Percentiles rank a stretch among this genome's conserved stretches.
phyloP scores from a whole-genome alignment of 306 rosid genomes.

The Lathyrus oleraceus region DNA sequence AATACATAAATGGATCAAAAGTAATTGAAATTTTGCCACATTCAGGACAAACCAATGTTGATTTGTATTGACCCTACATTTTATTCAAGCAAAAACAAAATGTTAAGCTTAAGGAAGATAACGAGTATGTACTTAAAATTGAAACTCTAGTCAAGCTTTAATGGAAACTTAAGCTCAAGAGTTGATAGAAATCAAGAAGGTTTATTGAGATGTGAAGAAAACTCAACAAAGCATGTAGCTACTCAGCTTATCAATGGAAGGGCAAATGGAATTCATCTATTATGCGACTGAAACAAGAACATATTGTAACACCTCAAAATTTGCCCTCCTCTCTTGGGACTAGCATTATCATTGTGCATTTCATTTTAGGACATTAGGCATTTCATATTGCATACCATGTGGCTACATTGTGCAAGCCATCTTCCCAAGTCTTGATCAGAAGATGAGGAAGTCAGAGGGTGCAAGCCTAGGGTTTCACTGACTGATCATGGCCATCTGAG shows the following conservation, averaged over 20 bases:
- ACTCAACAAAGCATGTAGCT: slow-evolving; percentile 13
- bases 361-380: no score
- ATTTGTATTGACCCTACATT: slow-evolving; percentile 94
- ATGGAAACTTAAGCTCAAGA: slow-evolving; percentile 18
- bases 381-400: no score
- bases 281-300: slow-evolving; percentile 17
- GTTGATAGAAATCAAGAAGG: slow-evolving; percentile 14
- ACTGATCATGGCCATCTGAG: no score
- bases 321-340: no score
- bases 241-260: slow-evolving; percentile 15
- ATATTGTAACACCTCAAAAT: no score
- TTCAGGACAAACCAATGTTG: slow-evolving; percentile 91
- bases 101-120: slow-evolving; percentile 22
- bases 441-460: no score
- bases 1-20: slow-evolving; percentile 97
- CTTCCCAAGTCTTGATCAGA: no score
- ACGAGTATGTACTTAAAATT: slow-evolving; percentile 4
- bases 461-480: no score
- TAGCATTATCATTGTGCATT: no score
- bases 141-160: slow-evolving; percentile 31
- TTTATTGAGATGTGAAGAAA: slow-evolving; percentile 1
- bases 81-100: slow-evolving; percentile 25
- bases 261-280: slow-evolving; percentile 19
- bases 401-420: no score
- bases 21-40: slow-evolving; percentile 94